These are phyloP conservation scores for Bipolaris cookei DNA, from an alignment of 2,329 filamentous ascomycete genomes.

Conservation along the genomic window DNA sequence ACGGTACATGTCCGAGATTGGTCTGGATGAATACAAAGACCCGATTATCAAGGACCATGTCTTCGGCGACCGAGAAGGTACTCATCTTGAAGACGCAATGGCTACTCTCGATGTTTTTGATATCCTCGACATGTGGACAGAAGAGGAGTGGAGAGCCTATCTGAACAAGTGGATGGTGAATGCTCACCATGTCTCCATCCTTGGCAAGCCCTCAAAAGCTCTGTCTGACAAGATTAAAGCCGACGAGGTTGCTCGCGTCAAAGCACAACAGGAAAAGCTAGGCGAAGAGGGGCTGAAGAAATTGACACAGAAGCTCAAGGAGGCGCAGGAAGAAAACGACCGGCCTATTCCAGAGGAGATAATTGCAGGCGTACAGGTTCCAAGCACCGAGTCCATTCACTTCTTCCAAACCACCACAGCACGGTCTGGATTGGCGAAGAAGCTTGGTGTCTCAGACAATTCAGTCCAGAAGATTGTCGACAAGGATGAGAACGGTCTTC, in stretches of 20 bases:
- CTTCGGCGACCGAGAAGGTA: slow-evolving; percentile 85
- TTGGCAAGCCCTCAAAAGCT: slow-evolving; percentile 83
- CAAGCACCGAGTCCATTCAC: slow-evolving; percentile 87
- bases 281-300: slow-evolving; percentile 81
- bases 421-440: slow-evolving; percentile 76
- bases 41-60: slow-evolving; percentile 92
- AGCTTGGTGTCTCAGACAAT: slow-evolving; percentile 71
- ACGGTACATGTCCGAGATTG: slow-evolving; percentile 82
- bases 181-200: slow-evolving; percentile 83
- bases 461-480: slow-evolving; percentile 78
- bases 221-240: slow-evolving; percentile 81
- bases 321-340: slow-evolving; percentile 88
- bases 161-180: slow-evolving; percentile 84
- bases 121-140: slow-evolving; percentile 76
- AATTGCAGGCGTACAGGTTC: slow-evolving; percentile 82
- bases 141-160: slow-evolving; percentile 82
- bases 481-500: slow-evolving; percentile 65
- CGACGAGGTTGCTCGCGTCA: slow-evolving; percentile 79
- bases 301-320: slow-evolving; percentile 76
- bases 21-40: slow-evolving; percentile 79
- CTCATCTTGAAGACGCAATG: slow-evolving; percentile 50
- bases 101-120: slow-evolving; percentile 63
- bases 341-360: slow-evolving; percentile 80
- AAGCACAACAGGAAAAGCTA: slow-evolving; percentile 77
- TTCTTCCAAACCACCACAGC: slow-evolving; percentile 91